Base-by-base conservation (phyloP, 352 stramenopile species). In the Elongisporangium prolatum region DNA sequence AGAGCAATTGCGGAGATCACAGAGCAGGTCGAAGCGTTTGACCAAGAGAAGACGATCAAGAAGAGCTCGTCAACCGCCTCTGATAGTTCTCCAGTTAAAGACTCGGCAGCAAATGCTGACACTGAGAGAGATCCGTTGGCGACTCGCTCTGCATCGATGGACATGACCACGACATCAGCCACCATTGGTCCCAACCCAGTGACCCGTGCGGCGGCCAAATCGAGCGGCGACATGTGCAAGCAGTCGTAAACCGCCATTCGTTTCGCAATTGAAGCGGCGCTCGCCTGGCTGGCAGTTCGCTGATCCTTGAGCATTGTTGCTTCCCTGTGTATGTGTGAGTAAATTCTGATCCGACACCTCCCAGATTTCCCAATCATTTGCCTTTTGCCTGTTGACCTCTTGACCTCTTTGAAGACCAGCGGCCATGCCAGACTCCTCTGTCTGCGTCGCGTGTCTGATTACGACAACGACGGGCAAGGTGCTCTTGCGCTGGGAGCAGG, bases 401-500 rank as follows among this genome's bases (percentile, higher is more conserved):
- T 48, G 67, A 64, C 21, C 56, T 52, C 20, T 48, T 68, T n/a
- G 14, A 63, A 71, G 38, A 61, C 61, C 18, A 34, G 34, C 24
- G n/a, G n/a, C n/a, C n/a, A 54, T 37, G 21, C n/a, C 13, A 13
- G n/a, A 48, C 14, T 63, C 60, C 16, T 59, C 52, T 4, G 57
- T 48, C n/a, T 61, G 61, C 48, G 61, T 69, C 16, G 74, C 68
- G 38, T 87, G 76, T 47, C 54, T 89, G n/a, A 52, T 84, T 9
- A 62, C 80, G 22, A 89, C 79, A 21, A 75, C 72, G 10, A 75
- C 74, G 7, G 76, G 79, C 7, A 67, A 59, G 9, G 59, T 75
- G 11, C 60, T 89, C 17, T 21, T 89, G 44, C 68, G 81, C 34
- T 83, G 63, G 54, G 74, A 87, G 44, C 60, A 67, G 3, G 72